Percentiles rank a stretch among this genome's conserved stretches.
Evolutionary conservation across 352 stramenopile genomes (phyloP).

Genomic region (Hyaloperonospora brassicae): DNA sequence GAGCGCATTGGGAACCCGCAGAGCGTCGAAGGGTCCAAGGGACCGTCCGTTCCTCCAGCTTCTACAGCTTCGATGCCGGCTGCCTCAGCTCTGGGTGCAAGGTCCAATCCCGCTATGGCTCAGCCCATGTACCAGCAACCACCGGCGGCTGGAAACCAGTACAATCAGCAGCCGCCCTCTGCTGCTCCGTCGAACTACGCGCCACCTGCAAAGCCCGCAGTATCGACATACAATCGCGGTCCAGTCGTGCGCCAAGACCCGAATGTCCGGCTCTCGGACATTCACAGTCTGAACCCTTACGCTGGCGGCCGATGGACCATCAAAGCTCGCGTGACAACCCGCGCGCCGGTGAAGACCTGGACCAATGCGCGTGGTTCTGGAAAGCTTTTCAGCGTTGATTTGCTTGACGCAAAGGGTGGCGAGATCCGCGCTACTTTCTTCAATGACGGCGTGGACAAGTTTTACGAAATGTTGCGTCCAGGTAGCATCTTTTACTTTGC

Average conservation of each 20-base stretch:
- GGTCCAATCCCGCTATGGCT: constrained; percentile 11
- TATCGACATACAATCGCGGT: constrained; percentile 54
- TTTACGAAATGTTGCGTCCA: constrained; percentile 87
- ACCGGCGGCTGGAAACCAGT: constrained; percentile 18
- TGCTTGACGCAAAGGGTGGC: constrained; percentile 91
- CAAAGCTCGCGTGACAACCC: constrained; percentile 91
- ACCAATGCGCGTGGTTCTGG: constrained; percentile 94
- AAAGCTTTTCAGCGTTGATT: constrained; percentile 93
- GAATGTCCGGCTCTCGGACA: constrained; percentile 75
- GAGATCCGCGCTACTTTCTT: constrained; percentile 99
- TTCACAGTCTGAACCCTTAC: constrained; percentile 93
- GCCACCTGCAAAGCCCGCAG: constrained; percentile 21
- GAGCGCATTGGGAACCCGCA: constrained; percentile 71
- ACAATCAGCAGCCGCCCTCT: constrained; percentile 20
- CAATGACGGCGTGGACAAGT: constrained; percentile 97
- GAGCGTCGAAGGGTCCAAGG: constrained; percentile 67
- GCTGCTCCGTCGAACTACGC: constrained; percentile 23
- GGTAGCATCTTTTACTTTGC: constrained; percentile 92
- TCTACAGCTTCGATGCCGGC: constrained; percentile 20
- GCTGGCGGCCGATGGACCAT: constrained; percentile 91
- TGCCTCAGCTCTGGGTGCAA: constrained; percentile 24
- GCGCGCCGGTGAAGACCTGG: constrained; percentile 93
- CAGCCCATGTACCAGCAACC: constrained; percentile 37
- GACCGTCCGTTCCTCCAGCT: constrained; percentile 16
- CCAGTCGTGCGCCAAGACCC: constrained; percentile 77